phyloP scores from a whole-genome alignment of 2,329 filamentous ascomycete species.

The Fonsecaea pugnacius region DNA sequence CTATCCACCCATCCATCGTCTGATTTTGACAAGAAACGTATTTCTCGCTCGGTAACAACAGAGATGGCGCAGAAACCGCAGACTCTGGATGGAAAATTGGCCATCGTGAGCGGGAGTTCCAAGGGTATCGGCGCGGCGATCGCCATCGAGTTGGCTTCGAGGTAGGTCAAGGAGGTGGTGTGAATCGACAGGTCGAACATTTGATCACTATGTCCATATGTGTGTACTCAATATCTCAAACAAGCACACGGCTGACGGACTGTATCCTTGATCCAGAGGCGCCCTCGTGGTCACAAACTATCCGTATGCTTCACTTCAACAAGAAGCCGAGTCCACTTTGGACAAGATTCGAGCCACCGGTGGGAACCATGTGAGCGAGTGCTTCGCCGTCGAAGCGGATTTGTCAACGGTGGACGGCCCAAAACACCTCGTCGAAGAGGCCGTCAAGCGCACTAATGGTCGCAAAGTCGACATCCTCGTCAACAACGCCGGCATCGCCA shows the following conservation, averaged over 20 bases:
- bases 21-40: background rate
- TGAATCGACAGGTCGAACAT: background rate
- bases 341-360: conserved; percentile 14
- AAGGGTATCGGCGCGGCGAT: conserved; percentile 56
- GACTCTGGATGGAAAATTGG: conserved; percentile 35
- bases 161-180: background rate
- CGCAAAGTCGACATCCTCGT: conserved; percentile 26
- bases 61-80: conserved; percentile 20
- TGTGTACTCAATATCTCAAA: background rate
- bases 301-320: conserved; percentile 10
- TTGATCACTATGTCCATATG: background rate
- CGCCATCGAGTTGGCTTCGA: conserved; percentile 38
- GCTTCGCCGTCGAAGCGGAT: conserved; percentile 19
- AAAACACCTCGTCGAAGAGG: conserved; percentile 18
- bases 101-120: conserved; percentile 57
- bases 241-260: background rate
- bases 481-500: conserved; percentile 25
- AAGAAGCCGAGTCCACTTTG: conserved; percentile 11
- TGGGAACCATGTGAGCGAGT: conserved; percentile 9
- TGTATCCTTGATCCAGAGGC: background rate
- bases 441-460: conserved; percentile 11
- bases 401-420: conserved; percentile 21
- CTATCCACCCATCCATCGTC: background rate
- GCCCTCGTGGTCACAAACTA: conserved; percentile 20
- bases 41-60: background rate